phyloP scores from a whole-genome alignment of 176 grass and related monocot genomes.

The Themeda triandra region DNA sequence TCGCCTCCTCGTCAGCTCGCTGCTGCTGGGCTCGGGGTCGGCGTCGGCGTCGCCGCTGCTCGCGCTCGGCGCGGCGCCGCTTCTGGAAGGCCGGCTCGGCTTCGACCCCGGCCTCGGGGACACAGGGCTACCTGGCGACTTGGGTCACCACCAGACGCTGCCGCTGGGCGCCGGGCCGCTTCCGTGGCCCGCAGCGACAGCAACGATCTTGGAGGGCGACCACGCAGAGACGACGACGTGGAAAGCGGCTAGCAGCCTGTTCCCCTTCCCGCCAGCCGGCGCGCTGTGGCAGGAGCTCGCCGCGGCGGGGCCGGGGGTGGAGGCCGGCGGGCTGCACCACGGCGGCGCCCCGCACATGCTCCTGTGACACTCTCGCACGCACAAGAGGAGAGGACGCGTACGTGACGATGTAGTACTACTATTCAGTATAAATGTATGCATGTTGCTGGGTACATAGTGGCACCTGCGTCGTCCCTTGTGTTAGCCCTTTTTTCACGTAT shows the following conservation, averaged over 20 bases:
- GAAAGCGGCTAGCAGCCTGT: neutral
- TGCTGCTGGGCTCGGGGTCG: neutral
- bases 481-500: no score
- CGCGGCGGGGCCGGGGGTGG: neutral
- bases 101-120: constrained; percentile 33
- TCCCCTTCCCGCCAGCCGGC: neutral
- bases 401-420: neutral
- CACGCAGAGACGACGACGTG: neutral
- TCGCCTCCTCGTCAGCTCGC: constrained; percentile 31
- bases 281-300: constrained; percentile 47
- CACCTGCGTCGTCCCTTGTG: no score
- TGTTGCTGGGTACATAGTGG: no score
- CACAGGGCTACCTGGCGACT: neutral
- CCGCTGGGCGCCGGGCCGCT: neutral
- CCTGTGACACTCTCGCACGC: neutral
- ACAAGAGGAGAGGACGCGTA: neutral
- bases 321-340: neutral
- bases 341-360: neutral
- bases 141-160: neutral
- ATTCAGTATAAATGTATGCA: no score
- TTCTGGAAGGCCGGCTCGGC: constrained; percentile 37
- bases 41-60: no score
- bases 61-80: neutral
- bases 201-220: neutral
- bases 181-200: neutral